Conservation (phyloP, 345 rosid genomes). For the Balakata baccata region DNA sequence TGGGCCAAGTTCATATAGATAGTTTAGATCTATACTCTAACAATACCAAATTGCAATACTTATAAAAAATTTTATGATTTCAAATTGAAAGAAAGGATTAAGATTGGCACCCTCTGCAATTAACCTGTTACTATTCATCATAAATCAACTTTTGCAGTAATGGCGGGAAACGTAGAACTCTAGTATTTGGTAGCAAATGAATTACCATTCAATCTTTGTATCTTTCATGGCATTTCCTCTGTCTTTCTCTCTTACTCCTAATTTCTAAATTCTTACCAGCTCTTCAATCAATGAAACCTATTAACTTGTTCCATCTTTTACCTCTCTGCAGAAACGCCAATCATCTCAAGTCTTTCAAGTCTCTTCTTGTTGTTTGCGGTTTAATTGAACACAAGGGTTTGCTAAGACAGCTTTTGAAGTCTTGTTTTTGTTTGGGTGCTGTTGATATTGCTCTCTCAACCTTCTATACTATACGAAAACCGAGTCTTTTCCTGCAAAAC, state of each 20-base stretch:
- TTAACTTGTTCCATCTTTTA: conserved; percentile 12
- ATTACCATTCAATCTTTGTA: not conserved
- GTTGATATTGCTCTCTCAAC: conserved; percentile 36
- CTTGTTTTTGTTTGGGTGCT: conserved; percentile 38
- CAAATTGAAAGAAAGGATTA: too few relatives aligned
- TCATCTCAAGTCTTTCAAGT: conserved; percentile 33
- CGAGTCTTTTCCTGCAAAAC: conserved; percentile 30
- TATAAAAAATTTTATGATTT: too few relatives aligned
- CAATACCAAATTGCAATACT: too few relatives aligned
- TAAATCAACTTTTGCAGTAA: not conserved
- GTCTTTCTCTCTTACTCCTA: not conserved
- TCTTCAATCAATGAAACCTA: not conserved
- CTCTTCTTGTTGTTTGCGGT: conserved; percentile 34
- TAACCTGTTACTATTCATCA: too few relatives aligned
- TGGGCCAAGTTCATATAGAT: too few relatives aligned
- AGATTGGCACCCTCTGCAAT: too few relatives aligned
- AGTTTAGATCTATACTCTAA: too few relatives aligned
- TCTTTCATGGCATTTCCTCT: not conserved
- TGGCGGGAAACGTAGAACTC: conserved; percentile 9
- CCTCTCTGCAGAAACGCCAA: conserved; percentile 24
- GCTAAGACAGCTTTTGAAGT: conserved; percentile 31
- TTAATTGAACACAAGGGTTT: conserved; percentile 11
- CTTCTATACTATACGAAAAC: conserved; percentile 23
- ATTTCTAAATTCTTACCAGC: not conserved
- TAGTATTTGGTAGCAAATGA: not conserved